A percentile compares a stretch with the other conserved stretches of the same genome.
phyloP scores from a whole-genome alignment of 768 basidiomycete species.

The Boletus patriciae region DNA sequence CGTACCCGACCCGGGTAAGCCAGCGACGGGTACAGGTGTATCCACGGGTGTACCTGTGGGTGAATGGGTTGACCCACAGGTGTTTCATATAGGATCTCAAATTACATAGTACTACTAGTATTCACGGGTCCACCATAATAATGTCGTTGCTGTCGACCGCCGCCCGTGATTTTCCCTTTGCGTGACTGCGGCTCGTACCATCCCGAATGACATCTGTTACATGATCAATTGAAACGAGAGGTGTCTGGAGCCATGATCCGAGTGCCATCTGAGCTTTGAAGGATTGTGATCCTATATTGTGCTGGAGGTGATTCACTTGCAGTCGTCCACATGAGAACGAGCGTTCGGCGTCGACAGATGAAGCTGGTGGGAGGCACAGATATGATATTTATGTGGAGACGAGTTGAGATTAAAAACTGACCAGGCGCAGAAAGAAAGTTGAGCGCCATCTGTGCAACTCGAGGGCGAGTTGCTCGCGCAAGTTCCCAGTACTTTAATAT shows the following conservation, averaged over 20 bases:
- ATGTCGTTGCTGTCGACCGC: background rate
- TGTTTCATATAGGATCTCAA: no score
- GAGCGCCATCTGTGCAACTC: background rate
- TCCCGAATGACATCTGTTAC: background rate
- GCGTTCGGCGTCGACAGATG: background rate
- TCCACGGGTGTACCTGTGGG: background rate
- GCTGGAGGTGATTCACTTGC: background rate
- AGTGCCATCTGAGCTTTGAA: background rate
- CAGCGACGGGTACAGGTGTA: background rate
- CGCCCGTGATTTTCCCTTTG: no score
- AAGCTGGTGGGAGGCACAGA: background rate
- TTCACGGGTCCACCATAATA: background rate
- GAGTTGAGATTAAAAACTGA: no score
- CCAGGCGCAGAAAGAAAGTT: background rate
- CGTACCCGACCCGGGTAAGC: background rate
- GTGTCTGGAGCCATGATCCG: no score
- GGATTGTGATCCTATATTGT: background rate
- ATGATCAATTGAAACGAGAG: background rate
- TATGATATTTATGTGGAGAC: no score
- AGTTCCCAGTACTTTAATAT: background rate
- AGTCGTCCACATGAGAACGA: background rate
- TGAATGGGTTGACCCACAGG: no score
- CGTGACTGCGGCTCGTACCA: no score
- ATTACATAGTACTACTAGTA: no score
- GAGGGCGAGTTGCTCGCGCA: background rate